Base-by-base conservation (phyloP, 2,329 filamentous ascomycete genomes). In the Cryphonectria radicalis region DNA sequence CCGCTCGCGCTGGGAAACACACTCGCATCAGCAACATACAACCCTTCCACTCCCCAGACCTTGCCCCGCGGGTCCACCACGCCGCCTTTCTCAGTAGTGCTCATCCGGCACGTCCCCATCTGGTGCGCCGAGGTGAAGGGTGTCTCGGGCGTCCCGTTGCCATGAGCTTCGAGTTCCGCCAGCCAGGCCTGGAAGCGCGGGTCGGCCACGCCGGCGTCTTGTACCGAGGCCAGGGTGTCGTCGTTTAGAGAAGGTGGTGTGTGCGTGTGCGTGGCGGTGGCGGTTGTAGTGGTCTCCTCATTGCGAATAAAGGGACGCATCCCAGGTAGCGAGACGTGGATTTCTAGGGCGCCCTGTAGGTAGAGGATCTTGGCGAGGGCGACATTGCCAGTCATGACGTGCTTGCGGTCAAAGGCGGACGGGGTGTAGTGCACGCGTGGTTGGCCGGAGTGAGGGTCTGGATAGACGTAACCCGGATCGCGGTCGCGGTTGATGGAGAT, bases 21-120 rank as follows among this genome's bases (percentile, higher is more conserved):
- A 78, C 89, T 92, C 67, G 90, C 88, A 79, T 94, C 92, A 11
- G 88, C 87, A 37, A 93, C 87, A 77, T 88, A 92, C 75, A 93
- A 76, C 1, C 86, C 87, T 75, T 89, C 82, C 0, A 82, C 84
- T 0, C 87, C 91, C 90, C 90, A 93, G 13, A 92, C 86, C 73
- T 78, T 82, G 4, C 88, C 88, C 72, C 80, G 81, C 11, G 81
- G 79, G 76, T 89, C 86, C 5, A 90, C 88, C 11, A 89, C 88
- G 46, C 87, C 87, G 64, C 81, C 80, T 37, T 79, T 76, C 73
- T 79, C 78, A 72, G 77, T 79, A 35, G 82, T 81, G 72, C 87
- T 88, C 92, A 93, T 94, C 1, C 90, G 84, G 75, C 89, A 92
- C 10, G 88, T 88, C 25, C 91, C 90, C 92, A 93, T 93, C 80